These are phyloP conservation scores for Daldinia decipiens DNA, from an alignment of 495 filamentous ascomycete genomes.

Conservation along the genomic window DNA sequence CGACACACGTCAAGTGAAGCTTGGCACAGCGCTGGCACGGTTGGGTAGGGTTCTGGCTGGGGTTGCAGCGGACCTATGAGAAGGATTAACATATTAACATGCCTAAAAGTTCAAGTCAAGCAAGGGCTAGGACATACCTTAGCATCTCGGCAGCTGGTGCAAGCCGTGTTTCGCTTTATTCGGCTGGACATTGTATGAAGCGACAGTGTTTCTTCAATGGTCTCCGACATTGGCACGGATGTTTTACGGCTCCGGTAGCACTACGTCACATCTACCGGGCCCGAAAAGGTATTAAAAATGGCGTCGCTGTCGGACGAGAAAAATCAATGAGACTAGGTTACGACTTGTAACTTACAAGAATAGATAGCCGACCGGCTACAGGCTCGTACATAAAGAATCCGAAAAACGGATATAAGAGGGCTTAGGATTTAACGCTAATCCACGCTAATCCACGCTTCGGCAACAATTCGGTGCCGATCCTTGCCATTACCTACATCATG, in stretches of 20 bases:
- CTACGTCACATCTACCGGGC: constrained; percentile 7
- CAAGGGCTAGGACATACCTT: constrained; percentile 45
- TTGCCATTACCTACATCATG: constrained; percentile 6
- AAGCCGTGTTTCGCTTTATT: constrained; percentile 57
- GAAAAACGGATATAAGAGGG: constrained; percentile 19
- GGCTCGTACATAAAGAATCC: not conserved
- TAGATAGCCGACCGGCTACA: constrained; percentile 39
- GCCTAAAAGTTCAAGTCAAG: not conserved
- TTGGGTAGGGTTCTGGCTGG: constrained; percentile 51
- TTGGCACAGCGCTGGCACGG: constrained; percentile 58
- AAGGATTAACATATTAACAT: constrained; percentile 11
- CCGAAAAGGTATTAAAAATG: constrained; percentile 23
- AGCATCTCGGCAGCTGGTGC: constrained; percentile 56
- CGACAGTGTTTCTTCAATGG: constrained; percentile 36
- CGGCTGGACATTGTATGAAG: constrained; percentile 33
- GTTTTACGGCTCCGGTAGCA: constrained; percentile 8
- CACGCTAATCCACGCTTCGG: constrained; percentile 31
- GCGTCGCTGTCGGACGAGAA: constrained; percentile 15
- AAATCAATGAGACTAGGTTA: not conserved
- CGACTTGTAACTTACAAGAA: too few species aligned
- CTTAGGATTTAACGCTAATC: constrained; percentile 24
- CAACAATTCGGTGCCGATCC: constrained; percentile 36
- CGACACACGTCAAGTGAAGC: constrained; percentile 56
- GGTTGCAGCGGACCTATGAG: constrained; percentile 57
- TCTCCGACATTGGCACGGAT: constrained; percentile 42